Percentiles rank a stretch among this genome's conserved stretches.
Conservation (phyloP, 1,284 basidiomycete genomes). For the Neonothopanus nambi region DNA sequence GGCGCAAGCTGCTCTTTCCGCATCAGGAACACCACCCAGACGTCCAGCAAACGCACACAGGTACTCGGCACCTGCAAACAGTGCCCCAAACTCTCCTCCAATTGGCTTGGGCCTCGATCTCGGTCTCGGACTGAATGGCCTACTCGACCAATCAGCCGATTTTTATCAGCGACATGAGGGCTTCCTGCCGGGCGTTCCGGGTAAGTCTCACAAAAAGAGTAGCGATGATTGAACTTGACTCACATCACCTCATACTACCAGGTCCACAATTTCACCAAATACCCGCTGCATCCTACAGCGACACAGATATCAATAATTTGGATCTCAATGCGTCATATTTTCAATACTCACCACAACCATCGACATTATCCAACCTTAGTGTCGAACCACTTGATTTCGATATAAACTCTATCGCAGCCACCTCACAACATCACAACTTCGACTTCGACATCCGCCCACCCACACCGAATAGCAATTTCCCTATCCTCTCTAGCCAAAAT, state of each 20-base stretch:
- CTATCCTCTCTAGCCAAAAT: slow-evolving; percentile 37
- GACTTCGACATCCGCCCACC: slow-evolving; percentile 30
- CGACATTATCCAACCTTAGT: slow-evolving; percentile 27
- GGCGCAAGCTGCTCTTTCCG: slow-evolving; percentile 25
- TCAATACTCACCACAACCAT: slow-evolving; percentile 27
- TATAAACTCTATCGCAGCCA: slow-evolving; percentile 13
- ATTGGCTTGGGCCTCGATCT: slow-evolving; percentile 17
- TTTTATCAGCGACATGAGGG: slow-evolving; percentile 17
- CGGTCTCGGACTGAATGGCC: slow-evolving; percentile 21
- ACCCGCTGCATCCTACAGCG: slow-evolving; percentile 31
- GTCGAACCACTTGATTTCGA: slow-evolving; percentile 26
- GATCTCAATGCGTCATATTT: slow-evolving; percentile 28
- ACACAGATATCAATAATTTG: slow-evolving; percentile 28
- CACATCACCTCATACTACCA: slow-evolving; percentile 6
- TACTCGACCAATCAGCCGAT: slow-evolving; percentile 18
- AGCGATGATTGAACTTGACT: slow-evolving; percentile 8
- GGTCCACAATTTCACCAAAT: slow-evolving; percentile 33
- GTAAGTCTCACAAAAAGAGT: slow-evolving; percentile 29
- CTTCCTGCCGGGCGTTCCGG: slow-evolving; percentile 37
- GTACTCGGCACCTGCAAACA: slow-evolving; percentile 14
- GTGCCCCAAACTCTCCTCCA: slow-evolving; percentile 9
- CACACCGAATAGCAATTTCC: slow-evolving; percentile 23
- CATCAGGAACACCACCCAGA: slow-evolving; percentile 19
- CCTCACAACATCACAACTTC: slow-evolving; percentile 24
- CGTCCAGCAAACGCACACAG: slow-evolving; percentile 8